Percentiles rank a stretch among this genome's conserved stretches.
Conservation (phyloP, 169 alveolate species). For the Cryptosporidium parvum region DNA sequence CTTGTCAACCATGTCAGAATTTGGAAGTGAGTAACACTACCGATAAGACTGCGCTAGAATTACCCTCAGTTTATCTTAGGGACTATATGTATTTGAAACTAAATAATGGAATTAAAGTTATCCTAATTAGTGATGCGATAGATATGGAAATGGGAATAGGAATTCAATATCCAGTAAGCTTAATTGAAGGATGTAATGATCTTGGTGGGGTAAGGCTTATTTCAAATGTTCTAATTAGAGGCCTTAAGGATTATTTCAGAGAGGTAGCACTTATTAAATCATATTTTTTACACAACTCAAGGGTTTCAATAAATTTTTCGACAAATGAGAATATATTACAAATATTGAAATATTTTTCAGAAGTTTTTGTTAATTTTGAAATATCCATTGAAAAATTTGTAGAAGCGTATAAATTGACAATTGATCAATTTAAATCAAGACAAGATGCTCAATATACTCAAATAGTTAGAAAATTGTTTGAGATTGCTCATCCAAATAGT, state of each 20-base stretch:
- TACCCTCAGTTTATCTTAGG: conserved; percentile 25
- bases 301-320: conserved; percentile 9
- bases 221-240: conserved; percentile 41
- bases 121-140: conserved; percentile 18
- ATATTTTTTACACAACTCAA: not conserved
- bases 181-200: conserved; percentile 23
- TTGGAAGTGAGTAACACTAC: not conserved
- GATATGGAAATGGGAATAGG: conserved; percentile 43
- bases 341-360: conserved; percentile 21
- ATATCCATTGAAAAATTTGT: conserved; percentile 35
- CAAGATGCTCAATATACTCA: conserved; percentile 19
- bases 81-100: conserved; percentile 27
- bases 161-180: conserved; percentile 34
- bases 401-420: not conserved
- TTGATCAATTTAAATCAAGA: conserved; percentile 2
- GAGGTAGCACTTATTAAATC: conserved; percentile 11
- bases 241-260: conserved; percentile 23
- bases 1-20: not conserved
- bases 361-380: conserved; percentile 25
- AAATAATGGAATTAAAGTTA: conserved; percentile 11
- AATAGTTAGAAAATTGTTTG: not conserved
- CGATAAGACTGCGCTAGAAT: not conserved
- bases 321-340: not conserved
- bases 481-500: conserved; percentile 45
- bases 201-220: conserved; percentile 34